Evolutionary conservation across 73 alveolate species (phyloP).

Genomic region (Paramecium sexaurelia): DNA sequence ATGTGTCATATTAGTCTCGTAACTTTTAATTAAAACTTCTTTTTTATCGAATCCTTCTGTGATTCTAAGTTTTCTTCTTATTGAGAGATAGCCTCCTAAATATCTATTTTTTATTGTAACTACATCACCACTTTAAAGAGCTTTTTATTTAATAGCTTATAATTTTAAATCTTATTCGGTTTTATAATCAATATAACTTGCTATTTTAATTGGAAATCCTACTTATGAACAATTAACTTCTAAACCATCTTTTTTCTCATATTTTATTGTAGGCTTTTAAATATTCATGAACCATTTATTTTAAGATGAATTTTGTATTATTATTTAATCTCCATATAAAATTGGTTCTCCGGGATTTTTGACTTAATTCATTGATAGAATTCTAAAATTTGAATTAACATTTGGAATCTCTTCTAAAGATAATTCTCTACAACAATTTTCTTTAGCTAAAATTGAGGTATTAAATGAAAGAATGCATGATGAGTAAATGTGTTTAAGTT

Average conservation of each 20-base stretch:
- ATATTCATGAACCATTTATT: neutral
- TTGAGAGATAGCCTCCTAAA: neutral
- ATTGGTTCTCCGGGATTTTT: conserved; percentile 47
- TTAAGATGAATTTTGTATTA: neutral
- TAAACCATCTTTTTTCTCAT: conserved; percentile 13
- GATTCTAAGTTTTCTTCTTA: neutral
- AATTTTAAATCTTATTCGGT: neutral
- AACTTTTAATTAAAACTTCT: neutral
- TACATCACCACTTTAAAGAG: conserved; percentile 9
- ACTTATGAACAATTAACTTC: conserved; percentile 48
- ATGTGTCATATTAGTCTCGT: neutral
- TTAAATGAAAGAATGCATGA: conserved; percentile 2
- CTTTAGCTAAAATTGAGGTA: neutral
- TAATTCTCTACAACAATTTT: conserved; percentile 56
- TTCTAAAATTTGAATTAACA: conserved; percentile 27
- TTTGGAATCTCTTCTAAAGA: conserved; percentile 43
- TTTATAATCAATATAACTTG: conserved; percentile 7
- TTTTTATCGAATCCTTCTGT: neutral
- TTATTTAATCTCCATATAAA: conserved; percentile 45
- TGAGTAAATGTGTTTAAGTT: neutral
- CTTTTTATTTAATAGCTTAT: neutral
- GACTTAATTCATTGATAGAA: conserved; percentile 10
- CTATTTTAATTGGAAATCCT: neutral
- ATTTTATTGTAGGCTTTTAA: neutral
- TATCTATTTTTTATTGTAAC: conserved; percentile 22